Evolutionary conservation across 2,329 filamentous ascomycete species (phyloP), one percentile per base, ranked within the genome.

Genomic region (Aspergillus floridensis): DNA sequence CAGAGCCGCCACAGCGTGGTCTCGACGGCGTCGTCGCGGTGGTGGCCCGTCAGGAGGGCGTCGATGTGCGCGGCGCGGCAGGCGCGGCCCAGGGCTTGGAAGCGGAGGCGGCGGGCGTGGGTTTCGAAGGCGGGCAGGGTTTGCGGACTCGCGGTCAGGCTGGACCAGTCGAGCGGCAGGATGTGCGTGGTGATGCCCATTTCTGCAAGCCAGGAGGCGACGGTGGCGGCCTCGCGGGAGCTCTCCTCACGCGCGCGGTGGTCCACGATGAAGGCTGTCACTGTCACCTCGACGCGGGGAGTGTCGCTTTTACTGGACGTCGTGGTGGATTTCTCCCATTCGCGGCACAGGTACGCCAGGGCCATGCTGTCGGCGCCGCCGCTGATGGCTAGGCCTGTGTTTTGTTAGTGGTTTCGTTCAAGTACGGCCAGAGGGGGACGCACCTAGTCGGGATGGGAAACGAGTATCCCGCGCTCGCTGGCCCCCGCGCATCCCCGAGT

Each of bases 331-430:
- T 58, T 83, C 68, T 74, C 70, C 60, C 77, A 63, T 49, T 79
- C 75, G 52, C 81, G 82, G 71, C 90, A 91, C 38, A 98, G 82
- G 61, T 81, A 87, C 57, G 92, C 92, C 61, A 99, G 81, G 29
- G 93, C 93, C 93, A 98, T 99, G n/a, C 93, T 98, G 75, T 99
- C 95, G 44, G 95, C 90, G 7, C 95, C 95, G 24, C 95, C 95
- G 70, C 93, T 97, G 62, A 98, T 81, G 16, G 93, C 95, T 60
- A 98, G 79, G 56, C 84, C 88, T 91, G 63, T 21, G 24, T n/a
- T 50, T 52, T 26, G 49, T 61, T 59, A 50, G 47, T n/a, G 11
- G 4, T 35, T 53, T 8, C 31, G 31, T 11, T 57, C 46, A 16
- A 21, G n/a, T n/a, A n/a, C n/a, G n/a, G n/a, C n/a, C n/a, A n/a